Conservation (phyloP, 2,329 filamentous ascomycete species). For the Gaeumannomyces tritici region DNA sequence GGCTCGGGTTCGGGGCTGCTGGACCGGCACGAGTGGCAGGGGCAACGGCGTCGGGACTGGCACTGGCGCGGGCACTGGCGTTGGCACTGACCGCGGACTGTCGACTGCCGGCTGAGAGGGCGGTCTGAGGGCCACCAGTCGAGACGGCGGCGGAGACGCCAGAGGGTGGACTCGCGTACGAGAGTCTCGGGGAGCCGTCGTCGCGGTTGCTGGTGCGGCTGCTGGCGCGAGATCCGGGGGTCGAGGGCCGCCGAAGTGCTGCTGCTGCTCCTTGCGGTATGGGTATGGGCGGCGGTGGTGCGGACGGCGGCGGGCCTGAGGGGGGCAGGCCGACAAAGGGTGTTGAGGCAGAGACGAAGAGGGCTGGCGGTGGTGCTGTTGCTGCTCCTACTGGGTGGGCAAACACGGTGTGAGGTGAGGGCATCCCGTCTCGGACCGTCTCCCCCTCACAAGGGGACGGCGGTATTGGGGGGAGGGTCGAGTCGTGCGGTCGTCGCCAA, state of each 20-base stretch:
- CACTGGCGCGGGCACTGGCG: slow-evolving; percentile 3
- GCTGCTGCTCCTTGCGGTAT: neutral
- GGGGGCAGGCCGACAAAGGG: neutral
- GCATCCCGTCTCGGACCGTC: neutral
- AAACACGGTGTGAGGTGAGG: slow-evolving; percentile 3
- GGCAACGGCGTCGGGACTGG: neutral
- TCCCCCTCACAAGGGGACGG: neutral
- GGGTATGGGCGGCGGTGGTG: neutral
- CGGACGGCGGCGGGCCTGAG: neutral
- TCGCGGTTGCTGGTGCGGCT: neutral
- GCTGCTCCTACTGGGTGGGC: neutral
- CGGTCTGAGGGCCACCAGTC: neutral
- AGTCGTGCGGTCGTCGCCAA: neutral
- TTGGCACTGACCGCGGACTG: slow-evolving; percentile 2
- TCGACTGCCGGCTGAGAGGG: neutral
- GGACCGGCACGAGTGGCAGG: neutral
- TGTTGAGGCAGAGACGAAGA: neutral
- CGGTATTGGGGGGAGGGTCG: neutral
- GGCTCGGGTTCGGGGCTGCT: neutral
- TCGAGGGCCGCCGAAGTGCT: neutral
- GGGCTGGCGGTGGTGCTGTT: neutral
- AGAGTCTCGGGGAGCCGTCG: neutral
- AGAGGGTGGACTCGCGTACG: neutral
- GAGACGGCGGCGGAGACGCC: neutral
- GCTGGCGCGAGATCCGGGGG: neutral